These are phyloP conservation scores for Penicillium bialowiezense DNA, from an alignment of 495 filamentous ascomycete species.

Conservation along the genomic window DNA sequence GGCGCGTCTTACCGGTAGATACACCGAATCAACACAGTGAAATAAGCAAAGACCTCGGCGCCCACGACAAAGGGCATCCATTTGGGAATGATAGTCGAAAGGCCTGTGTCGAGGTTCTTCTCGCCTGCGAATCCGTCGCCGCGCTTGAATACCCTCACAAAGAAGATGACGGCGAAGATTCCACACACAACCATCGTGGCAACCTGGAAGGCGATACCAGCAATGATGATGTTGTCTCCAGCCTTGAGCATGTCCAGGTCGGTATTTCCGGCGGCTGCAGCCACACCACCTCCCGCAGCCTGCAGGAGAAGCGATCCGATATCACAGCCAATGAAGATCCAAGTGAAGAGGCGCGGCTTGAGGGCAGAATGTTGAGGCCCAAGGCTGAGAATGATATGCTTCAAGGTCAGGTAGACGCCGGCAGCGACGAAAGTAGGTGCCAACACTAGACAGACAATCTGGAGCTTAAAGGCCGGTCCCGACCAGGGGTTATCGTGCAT, in stretches of 20 bases:
- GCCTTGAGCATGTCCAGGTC: constrained; percentile 23
- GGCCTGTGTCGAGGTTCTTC: constrained; percentile 21
- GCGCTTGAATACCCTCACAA: constrained; percentile 36
- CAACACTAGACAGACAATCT: constrained; percentile 66
- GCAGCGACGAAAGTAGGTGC: constrained; percentile 64
- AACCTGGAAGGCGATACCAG: constrained; percentile 70
- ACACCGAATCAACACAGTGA: constrained; percentile 62
- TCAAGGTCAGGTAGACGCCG: constrained; percentile 66
- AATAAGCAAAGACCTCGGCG: constrained; percentile 54
- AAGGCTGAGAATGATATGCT: constrained; percentile 58
- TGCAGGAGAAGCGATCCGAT: constrained; percentile 62
- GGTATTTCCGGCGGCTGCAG: constrained; percentile 31
- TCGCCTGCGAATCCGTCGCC: constrained; percentile 30
- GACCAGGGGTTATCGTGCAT: constrained; percentile 62
- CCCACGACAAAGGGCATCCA: constrained; percentile 52
- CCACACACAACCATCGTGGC: constrained; percentile 60
- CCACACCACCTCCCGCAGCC: constrained; percentile 62
- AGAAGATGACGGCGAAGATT: constrained; percentile 48
- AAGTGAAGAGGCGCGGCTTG: constrained; percentile 59
- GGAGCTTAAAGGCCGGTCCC: constrained; percentile 57
- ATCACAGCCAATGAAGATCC: constrained; percentile 67
- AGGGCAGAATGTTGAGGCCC: constrained; percentile 53
- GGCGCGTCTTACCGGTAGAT: constrained; percentile 53
- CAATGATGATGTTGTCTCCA: constrained; percentile 64
- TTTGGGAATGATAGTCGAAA: constrained; percentile 17